These are phyloP conservation scores for Proliferodiscus dingleyae DNA, from an alignment of 2,329 filamentous ascomycete genomes.

Conservation along the genomic window DNA sequence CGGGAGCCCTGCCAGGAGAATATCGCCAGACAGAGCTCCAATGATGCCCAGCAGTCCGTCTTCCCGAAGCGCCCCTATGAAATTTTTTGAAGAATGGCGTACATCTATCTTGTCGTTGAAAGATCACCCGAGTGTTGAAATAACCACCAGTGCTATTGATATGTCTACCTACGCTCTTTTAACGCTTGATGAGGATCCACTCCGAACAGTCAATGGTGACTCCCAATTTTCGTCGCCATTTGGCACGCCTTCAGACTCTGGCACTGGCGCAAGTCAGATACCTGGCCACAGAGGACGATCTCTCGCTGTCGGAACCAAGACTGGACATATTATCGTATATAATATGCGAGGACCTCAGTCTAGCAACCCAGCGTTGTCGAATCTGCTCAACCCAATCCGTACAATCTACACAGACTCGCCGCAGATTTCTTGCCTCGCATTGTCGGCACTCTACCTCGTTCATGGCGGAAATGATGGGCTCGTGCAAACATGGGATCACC, in stretches of 20 bases:
- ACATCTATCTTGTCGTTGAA: constrained; percentile 58
- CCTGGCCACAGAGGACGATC: constrained; percentile 82
- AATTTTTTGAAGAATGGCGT: constrained; percentile 59
- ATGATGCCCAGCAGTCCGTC: constrained; percentile 23
- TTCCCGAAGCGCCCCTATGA: constrained; percentile 27
- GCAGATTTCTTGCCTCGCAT: constrained; percentile 73
- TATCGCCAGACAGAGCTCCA: constrained; percentile 22
- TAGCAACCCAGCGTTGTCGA: constrained; percentile 47
- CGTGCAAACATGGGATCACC: constrained; percentile 94
- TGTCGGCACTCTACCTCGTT: constrained; percentile 82
- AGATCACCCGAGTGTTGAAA: constrained; percentile 51
- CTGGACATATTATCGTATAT: constrained; percentile 77
- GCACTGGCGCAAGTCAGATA: constrained; percentile 50
- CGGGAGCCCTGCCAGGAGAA: constrained; percentile 13
- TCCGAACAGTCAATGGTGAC: constrained; percentile 54
- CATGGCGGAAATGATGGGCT: constrained; percentile 93
- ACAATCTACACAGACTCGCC: constrained; percentile 88
- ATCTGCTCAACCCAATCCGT: constrained; percentile 65
- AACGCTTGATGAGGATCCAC: constrained; percentile 72
- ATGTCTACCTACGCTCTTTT: constrained; percentile 66
- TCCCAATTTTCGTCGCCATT: constrained; percentile 24
- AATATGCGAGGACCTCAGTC: constrained; percentile 67
- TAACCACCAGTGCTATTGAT: constrained; percentile 71
- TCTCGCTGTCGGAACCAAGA: constrained; percentile 73
- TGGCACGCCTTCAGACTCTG: constrained; percentile 22